Evolutionary conservation across 805 yeast species (phyloP).

Genomic region (Saccharomycopsis guyanensis): DNA sequence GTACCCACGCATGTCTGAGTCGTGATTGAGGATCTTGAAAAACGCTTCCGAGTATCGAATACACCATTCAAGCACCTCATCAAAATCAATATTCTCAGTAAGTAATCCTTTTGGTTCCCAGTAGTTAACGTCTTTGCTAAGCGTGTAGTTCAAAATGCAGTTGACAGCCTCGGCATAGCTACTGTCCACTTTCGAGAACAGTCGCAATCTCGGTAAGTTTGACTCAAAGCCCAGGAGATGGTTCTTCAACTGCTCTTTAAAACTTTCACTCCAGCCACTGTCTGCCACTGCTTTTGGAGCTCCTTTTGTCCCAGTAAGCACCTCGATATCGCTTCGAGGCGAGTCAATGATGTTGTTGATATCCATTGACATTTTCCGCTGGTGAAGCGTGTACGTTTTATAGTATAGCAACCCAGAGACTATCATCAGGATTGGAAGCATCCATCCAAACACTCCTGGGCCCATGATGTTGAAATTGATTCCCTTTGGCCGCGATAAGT

Average conservation of each 20-base stretch:
- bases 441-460: constrained; percentile 33
- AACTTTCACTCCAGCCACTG: constrained; percentile 1
- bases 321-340: background rate
- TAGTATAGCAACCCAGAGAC: constrained; percentile 25
- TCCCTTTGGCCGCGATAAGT: constrained; percentile 25
- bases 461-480: constrained; percentile 25
- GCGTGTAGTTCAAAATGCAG: constrained; percentile 1
- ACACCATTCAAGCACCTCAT: constrained; percentile 7
- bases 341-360: constrained; percentile 4
- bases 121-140: constrained; percentile 5
- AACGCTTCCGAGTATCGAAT: constrained; percentile 6
- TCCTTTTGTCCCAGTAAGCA: background rate
- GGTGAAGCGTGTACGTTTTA: constrained; percentile 5
- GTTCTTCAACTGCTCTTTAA: background rate
- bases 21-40: constrained; percentile 1
- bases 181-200: constrained; percentile 9
- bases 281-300: background rate
- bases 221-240: constrained; percentile 3
- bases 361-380: constrained; percentile 4
- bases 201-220: constrained; percentile 4
- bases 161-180: constrained; percentile 11
- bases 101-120: constrained; percentile 16
- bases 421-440: constrained; percentile 29
- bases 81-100: constrained; percentile 8
- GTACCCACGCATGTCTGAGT: constrained; percentile 15